Percentiles rank a stretch among this genome's conserved stretches.
Conservation (phyloP, 495 filamentous ascomycete species). For the Penicillium waksmanii region DNA sequence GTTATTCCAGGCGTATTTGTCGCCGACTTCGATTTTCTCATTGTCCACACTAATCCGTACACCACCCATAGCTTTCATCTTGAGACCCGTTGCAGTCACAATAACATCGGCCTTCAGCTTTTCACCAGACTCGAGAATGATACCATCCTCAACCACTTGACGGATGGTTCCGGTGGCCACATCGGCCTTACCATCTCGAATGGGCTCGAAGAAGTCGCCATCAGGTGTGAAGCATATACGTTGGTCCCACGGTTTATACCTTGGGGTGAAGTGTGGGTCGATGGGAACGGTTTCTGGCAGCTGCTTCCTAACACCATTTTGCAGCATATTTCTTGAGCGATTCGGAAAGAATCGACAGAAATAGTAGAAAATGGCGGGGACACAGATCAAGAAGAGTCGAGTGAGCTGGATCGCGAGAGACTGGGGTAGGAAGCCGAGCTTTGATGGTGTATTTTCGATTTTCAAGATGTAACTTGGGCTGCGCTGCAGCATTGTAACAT, state of each 20-base stretch:
- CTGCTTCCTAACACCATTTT: constrained; percentile 32
- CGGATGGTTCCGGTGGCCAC: constrained; percentile 51
- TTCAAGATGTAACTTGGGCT: constrained; percentile 56
- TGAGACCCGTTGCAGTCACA: constrained; percentile 64
- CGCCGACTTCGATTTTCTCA: constrained; percentile 15
- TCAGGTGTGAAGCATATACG: constrained; percentile 32
- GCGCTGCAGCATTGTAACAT: constrained; percentile 52
- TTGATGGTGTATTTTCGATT: constrained; percentile 29
- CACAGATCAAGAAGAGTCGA: constrained; percentile 35
- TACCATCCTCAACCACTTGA: constrained; percentile 53
- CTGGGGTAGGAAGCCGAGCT: constrained; percentile 25
- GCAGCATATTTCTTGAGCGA: constrained; percentile 41
- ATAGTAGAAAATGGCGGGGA: constrained; percentile 38
- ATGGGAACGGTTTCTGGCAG: constrained; percentile 55
- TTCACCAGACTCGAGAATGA: constrained; percentile 56
- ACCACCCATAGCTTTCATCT: constrained; percentile 35
- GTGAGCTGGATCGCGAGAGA: constrained; percentile 32
- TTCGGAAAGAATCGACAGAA: constrained; percentile 57
- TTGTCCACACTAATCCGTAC: constrained; percentile 33
- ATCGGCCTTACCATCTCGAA: constrained; percentile 18
- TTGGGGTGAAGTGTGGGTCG: constrained; percentile 68
- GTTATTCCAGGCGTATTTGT: constrained; percentile 45
- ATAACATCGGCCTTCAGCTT: constrained; percentile 63
- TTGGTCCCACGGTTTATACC: constrained; percentile 70
- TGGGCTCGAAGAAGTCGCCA: constrained; percentile 9